Base-by-base conservation (phyloP, 768 basidiomycete genomes). In the Boletus coccyginus region DNA sequence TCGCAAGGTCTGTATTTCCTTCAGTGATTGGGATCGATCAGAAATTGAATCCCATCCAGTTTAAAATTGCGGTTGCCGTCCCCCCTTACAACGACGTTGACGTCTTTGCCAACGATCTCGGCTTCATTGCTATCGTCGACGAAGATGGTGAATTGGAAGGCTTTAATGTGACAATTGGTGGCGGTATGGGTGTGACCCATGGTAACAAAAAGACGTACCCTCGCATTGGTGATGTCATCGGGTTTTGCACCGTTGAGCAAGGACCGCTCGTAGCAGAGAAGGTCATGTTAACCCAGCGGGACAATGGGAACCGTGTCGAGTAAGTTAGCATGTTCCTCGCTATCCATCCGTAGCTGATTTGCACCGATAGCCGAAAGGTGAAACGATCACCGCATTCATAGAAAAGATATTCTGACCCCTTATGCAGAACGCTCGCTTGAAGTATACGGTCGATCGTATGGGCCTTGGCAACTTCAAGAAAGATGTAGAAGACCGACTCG, bases 201-300 rank as follows among this genome's bases (percentile, higher is more conserved):
- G 94, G 94, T 35, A 96, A 93, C 81, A 98, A 98, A 79, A 95
- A 97, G 79, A 99, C 97, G 0, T 98, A 98, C 70, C 97, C 97
- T 45, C 88, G 97, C 50, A 73, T 87, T 44, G 94, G 84, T 31
- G 87, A 88, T 65, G 74, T 97, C 46, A 83, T 99, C 58, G 97
- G 97, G 49, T 99, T 98, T 80, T 94, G 93, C 66, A 91, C 89
- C 2, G 75, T 83, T 7, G 92, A 94, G 50, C 88, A 98, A 68
- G 94, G 91, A 51, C 81, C 81, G 64, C 77, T 82, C 56, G 88
- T 96, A 5, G 94, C 94, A 10, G 95, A 99, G 77, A 88, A 90
- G 69, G 82, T 99, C 65, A 88, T 99, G 87, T 73, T 97, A 46
- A 87, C 88, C 19, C 97, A 99, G 75, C 78, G 95, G 57, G 97